Percentiles rank a stretch among this genome's conserved stretches.
These are phyloP conservation scores for Helotiales sp. DNA, from an alignment of 2,329 filamentous ascomycete genomes.

Conservation along the genomic window DNA sequence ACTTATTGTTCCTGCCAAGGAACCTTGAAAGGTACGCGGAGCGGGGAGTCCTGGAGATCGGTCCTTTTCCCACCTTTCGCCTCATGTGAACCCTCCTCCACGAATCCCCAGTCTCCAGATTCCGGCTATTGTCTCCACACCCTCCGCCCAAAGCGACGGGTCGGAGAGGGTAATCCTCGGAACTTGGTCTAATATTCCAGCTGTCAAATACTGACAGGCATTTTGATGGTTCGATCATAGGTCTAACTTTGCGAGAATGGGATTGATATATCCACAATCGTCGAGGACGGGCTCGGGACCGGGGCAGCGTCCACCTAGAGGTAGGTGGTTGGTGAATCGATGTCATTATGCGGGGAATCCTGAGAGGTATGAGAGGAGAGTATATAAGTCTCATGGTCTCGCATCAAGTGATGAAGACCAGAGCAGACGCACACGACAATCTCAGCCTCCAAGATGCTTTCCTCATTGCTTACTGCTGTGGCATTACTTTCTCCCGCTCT, in stretches of 20 bases:
- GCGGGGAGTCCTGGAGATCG: background rate
- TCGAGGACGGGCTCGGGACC: background rate
- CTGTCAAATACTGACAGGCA: background rate
- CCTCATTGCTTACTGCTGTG: constrained; percentile 8
- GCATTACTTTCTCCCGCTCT: constrained; percentile 22
- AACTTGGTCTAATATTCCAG: background rate
- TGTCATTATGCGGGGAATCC: background rate
- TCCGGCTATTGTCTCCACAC: background rate
- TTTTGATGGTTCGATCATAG: background rate
- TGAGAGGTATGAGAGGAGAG: background rate
- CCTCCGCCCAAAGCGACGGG: background rate
- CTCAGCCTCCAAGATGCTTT: background rate
- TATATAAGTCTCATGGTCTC: background rate
- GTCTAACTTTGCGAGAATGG: background rate
- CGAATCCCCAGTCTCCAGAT: background rate
- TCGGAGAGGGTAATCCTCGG: background rate
- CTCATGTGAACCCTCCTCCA: background rate
- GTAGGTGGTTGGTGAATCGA: background rate
- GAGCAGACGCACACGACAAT: background rate
- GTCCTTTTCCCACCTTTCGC: background rate
- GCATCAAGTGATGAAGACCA: background rate
- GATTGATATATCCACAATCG: background rate
- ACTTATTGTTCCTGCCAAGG: too few species aligned
- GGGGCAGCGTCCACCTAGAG: background rate
- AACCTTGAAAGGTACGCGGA: background rate